Conservation (phyloP, 805 yeast species). For the Metschnikowia henanensis region DNA sequence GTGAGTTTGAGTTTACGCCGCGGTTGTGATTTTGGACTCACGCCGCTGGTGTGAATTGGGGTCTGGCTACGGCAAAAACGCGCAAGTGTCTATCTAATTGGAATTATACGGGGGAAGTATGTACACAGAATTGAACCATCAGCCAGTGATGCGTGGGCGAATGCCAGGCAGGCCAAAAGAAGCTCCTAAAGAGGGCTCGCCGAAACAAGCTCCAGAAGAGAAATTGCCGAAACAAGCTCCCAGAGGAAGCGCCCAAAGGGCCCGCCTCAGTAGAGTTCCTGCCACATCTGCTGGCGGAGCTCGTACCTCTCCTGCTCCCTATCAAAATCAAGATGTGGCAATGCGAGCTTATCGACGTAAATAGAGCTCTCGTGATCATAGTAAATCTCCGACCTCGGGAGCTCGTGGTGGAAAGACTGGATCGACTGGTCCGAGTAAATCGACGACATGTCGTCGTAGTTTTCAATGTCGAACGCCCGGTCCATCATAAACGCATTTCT, state of each 20-base stretch:
- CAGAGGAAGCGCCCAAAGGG: no score
- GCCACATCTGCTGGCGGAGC: constrained; percentile 37
- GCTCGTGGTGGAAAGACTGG: constrained; percentile 23
- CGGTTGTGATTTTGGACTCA: no score
- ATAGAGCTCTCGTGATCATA: constrained; percentile 19
- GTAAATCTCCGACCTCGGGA: constrained; percentile 14
- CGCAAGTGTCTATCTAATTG: neutral
- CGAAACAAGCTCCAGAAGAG: no score
- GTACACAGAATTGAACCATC: constrained; percentile 8
- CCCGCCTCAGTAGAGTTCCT: constrained; percentile 27
- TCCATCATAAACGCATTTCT: constrained; percentile 5
- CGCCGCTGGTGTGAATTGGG: no score
- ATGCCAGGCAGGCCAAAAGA: neutral
- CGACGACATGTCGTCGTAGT: constrained; percentile 21
- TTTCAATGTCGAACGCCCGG: constrained; percentile 2
- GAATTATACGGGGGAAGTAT: neutral
- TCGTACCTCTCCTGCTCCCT: constrained; percentile 39
- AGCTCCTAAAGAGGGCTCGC: neutral
- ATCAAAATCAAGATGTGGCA: constrained; percentile 19
- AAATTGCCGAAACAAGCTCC: no score
- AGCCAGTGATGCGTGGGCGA: constrained; percentile 5
- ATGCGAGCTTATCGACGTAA: constrained; percentile 11
- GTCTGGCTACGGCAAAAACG: no score
- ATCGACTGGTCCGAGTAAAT: constrained; percentile 25
- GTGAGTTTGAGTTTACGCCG: neutral